Percentiles rank a stretch among this genome's conserved stretches.
Conservation (phyloP, 306 rosid genomes). For the Trifolium fragiferum region DNA sequence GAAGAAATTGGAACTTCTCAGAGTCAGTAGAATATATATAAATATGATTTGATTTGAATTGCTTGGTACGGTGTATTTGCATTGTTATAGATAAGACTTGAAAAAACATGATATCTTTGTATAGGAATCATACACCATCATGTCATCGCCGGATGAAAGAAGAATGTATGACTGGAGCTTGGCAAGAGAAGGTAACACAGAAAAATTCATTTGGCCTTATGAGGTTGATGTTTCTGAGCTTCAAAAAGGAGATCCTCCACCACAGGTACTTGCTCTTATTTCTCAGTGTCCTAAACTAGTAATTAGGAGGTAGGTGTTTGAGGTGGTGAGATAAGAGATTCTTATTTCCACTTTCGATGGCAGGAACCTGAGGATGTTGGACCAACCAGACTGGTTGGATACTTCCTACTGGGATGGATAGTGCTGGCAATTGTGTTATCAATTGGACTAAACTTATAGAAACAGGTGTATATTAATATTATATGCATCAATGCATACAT, state of each 20-base stretch:
- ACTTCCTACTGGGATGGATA: conserved; percentile 63
- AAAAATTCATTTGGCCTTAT: conserved; percentile 67
- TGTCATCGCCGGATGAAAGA: conserved; percentile 71
- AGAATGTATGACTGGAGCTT: conserved; percentile 88
- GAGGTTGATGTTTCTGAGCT: conserved; percentile 70
- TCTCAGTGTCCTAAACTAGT: neutral
- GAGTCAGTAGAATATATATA: conserved; percentile 42
- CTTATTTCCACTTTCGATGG: neutral
- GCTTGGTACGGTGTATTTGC: neutral
- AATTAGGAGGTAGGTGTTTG: neutral
- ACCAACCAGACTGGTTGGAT: conserved; percentile 71
- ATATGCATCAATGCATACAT: neutral
- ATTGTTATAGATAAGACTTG: neutral
- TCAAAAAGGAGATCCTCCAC: conserved; percentile 60
- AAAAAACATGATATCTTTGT: neutral
- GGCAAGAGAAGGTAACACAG: conserved; percentile 66
- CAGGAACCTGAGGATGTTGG: conserved; percentile 78
- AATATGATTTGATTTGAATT: neutral
- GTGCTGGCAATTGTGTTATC: conserved; percentile 54
- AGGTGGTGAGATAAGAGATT: neutral
- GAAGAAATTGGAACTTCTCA: conserved; percentile 62
- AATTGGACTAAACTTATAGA: conserved; percentile 53
- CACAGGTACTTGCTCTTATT: conserved; percentile 48
- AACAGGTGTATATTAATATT: neutral
- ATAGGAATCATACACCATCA: conserved; percentile 73